Percentiles rank a stretch among this genome's conserved stretches.
phyloP scores from a whole-genome alignment of 2,329 filamentous ascomycete species.

The Alternaria solani region DNA sequence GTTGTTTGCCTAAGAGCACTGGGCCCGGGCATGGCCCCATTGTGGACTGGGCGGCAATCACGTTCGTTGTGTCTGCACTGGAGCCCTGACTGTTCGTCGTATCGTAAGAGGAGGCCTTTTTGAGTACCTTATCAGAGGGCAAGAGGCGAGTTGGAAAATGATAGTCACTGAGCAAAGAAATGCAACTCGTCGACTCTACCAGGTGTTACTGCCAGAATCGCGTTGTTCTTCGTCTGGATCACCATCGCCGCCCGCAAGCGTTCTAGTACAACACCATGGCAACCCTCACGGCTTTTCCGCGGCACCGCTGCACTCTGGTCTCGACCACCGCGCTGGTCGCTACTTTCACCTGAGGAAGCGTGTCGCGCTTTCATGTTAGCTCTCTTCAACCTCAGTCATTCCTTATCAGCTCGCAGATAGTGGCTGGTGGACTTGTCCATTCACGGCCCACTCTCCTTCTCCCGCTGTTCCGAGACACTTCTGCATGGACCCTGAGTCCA shows the following conservation, averaged over 20 bases:
- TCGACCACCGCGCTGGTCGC: neutral
- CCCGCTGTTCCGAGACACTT: neutral
- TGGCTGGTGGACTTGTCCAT: neutral
- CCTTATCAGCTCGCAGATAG: neutral
- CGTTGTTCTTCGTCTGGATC: constrained; percentile 4
- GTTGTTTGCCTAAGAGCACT: constrained; percentile 1
- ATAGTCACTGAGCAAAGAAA: neutral
- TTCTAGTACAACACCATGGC: neutral
- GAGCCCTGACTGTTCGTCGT: neutral
- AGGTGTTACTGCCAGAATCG: no score
- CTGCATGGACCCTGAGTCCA: neutral
- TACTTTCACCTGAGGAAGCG: neutral
- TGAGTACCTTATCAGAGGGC: neutral
- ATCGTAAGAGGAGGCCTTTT: neutral
- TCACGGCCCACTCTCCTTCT: neutral
- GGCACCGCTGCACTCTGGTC: neutral
- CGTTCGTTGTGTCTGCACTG: neutral
- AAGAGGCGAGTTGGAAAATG: neutral
- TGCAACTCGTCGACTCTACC: no score
- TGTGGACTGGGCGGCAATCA: constrained; percentile 1
- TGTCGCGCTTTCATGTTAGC: neutral
- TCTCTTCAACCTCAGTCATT: neutral
- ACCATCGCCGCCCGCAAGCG: neutral
- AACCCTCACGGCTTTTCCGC: neutral
- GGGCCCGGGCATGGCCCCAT: neutral